Percentiles rank a stretch among this genome's conserved stretches.
Evolutionary conservation across 2,329 filamentous ascomycete species (phyloP).

Genomic region (Blastomyces gilchristii): DNA sequence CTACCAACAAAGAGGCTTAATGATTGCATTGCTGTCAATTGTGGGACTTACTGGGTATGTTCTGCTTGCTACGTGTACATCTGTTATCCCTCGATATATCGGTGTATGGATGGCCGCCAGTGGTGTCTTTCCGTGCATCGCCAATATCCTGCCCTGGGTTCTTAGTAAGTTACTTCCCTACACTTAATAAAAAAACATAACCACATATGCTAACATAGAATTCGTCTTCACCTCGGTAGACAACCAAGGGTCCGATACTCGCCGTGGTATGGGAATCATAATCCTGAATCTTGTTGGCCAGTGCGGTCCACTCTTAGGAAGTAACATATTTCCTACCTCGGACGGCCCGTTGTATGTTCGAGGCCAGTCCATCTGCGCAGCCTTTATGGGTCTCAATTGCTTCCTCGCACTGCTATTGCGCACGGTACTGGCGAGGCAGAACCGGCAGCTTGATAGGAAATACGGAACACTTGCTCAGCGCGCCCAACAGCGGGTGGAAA

Average conservation of each 20-base stretch:
- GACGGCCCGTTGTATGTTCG: conserved; percentile 42
- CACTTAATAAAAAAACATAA: neutral
- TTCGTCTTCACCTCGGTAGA: conserved; percentile 30
- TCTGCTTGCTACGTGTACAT: conserved; percentile 49
- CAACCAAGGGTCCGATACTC: conserved; percentile 59
- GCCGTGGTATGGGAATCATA: conserved; percentile 55
- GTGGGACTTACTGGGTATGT: conserved; percentile 55
- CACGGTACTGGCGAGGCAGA: conserved; percentile 49
- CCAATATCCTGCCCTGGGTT: conserved; percentile 61
- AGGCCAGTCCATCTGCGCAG: conserved; percentile 51
- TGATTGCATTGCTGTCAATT: conserved; percentile 47
- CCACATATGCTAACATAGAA: neutral
- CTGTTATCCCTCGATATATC: conserved; percentile 41
- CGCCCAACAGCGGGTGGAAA: conserved; percentile 7
- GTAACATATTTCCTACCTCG: conserved; percentile 48
- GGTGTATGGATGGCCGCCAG: conserved; percentile 47
- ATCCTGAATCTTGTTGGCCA: conserved; percentile 60
- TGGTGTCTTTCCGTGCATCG: conserved; percentile 57
- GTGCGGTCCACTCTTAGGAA: conserved; percentile 53
- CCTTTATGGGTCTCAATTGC: conserved; percentile 52
- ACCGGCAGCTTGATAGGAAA: conserved; percentile 47
- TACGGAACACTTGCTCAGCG: conserved; percentile 27
- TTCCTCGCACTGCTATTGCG: conserved; percentile 45
- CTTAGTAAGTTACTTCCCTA: conserved; percentile 33
- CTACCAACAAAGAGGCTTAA: conserved; percentile 52